phyloP scores from a whole-genome alignment of 257 asterid species.

The Penstemon barbatus region DNA sequence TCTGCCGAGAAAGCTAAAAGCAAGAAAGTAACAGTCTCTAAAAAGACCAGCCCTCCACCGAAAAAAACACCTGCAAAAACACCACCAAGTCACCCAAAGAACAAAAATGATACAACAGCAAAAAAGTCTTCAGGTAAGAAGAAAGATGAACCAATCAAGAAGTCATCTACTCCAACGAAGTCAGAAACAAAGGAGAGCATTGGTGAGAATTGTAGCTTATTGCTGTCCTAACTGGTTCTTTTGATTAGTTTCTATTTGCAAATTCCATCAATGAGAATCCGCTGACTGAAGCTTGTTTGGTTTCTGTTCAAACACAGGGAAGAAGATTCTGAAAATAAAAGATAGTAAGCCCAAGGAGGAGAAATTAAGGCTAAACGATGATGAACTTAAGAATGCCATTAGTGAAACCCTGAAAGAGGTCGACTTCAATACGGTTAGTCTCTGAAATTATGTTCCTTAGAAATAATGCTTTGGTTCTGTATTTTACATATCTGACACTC shows the following conservation, averaged over 20 bases:
- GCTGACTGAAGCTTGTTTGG: conserved; percentile 16
- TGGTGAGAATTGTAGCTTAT: conserved; percentile 44
- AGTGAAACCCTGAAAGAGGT: conserved; percentile 60
- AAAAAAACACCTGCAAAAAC: conserved; percentile 59
- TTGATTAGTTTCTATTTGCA: conserved; percentile 9
- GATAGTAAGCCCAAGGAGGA: conserved; percentile 43
- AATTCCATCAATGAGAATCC: conserved; percentile 1
- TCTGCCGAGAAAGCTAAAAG: conserved; percentile 49
- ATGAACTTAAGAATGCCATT: conserved; percentile 44
- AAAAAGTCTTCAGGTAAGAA: conserved; percentile 58
- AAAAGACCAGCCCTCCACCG: conserved; percentile 50
- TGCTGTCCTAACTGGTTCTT: background rate
- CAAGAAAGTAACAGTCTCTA: conserved; percentile 47
- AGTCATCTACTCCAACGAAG: conserved; percentile 56
- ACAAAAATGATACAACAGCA: conserved; percentile 40
- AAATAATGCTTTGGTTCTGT: conserved; percentile 2
- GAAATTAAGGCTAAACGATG: conserved; percentile 43
- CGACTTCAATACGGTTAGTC: conserved; percentile 68
- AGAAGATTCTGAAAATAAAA: conserved; percentile 45
- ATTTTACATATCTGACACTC: conserved; percentile 1
- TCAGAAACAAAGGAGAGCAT: conserved; percentile 50
- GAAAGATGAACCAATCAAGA: conserved; percentile 52
- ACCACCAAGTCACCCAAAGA: conserved; percentile 46
- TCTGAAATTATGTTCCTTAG: background rate
- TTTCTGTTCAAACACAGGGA: conserved; percentile 40